A percentile compares a stretch with the other conserved stretches of the same genome.
phyloP scores from a whole-genome alignment of 306 rosid species.

The Cyclanthera cordifolia region DNA sequence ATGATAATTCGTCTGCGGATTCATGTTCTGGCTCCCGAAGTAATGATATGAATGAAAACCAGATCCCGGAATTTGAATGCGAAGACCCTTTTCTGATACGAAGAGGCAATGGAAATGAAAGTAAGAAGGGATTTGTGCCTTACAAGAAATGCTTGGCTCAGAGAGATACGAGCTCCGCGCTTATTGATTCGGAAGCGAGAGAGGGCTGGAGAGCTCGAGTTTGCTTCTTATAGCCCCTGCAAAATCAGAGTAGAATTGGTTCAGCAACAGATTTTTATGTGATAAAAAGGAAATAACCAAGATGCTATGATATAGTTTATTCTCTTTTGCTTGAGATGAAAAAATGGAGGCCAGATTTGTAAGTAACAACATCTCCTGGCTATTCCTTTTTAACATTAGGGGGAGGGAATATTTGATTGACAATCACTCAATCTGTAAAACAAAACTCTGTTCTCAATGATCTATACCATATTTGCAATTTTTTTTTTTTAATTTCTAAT shows the following conservation, averaged over 20 bases:
- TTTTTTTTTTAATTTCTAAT: neutral
- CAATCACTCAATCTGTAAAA: slow-evolving; percentile 9
- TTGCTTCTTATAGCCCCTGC: slow-evolving; percentile 40
- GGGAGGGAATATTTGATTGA: neutral
- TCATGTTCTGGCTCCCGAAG: slow-evolving; percentile 35
- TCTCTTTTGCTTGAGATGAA: neutral
- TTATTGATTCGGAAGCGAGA: slow-evolving; percentile 39
- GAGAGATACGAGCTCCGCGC: slow-evolving; percentile 41
- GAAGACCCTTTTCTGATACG: slow-evolving; percentile 13
- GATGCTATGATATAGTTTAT: neutral
- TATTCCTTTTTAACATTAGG: neutral
- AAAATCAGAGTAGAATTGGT: neutral
- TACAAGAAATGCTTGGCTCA: slow-evolving; percentile 74
- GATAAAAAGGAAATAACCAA: neutral
- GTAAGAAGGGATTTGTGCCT: slow-evolving; percentile 60
- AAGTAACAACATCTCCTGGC: neutral
- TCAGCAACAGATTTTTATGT: neutral
- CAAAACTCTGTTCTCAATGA: slow-evolving; percentile 2
- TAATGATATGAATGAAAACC: slow-evolving; percentile 28
- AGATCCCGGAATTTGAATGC: slow-evolving; percentile 24
- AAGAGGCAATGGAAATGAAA: slow-evolving; percentile 24
- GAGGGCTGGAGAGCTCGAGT: slow-evolving; percentile 60
- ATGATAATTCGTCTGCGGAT: slow-evolving; percentile 36
- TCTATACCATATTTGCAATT: slow-evolving; percentile 1
- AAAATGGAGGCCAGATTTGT: slow-evolving; percentile 10